Base-by-base conservation (phyloP, 495 filamentous ascomycete species). In the Peziza echinospora region DNA sequence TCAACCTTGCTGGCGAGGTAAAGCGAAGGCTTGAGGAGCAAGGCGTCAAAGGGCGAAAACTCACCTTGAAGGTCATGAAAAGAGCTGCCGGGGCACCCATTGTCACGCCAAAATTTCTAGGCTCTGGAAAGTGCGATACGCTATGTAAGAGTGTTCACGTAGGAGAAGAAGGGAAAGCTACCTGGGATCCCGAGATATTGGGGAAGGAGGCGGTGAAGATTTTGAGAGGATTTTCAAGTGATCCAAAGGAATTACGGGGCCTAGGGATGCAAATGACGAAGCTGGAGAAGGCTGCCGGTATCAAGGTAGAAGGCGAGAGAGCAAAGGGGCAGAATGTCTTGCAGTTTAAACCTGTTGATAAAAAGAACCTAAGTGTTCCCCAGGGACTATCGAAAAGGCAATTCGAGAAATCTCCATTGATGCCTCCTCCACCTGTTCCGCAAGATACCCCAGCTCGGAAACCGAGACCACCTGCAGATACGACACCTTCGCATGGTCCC, bases 11-110 rank as follows among this genome's bases (percentile, higher is more conserved):
- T 50, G 76, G 77, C 42, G 89, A 96, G 56, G 62, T 96, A 19
- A 74, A 83, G 52, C 76, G 78, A 24, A 71, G 85, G 17, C 65
- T 97, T 22, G 62, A 82, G 41, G 80, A 84, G 48, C 82, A 92
- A 55, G 65, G 75, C 17, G 82, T 94, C 25, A 91, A 81, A 54
- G 89, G 84, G 5, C 79, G 73, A 49, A 80, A 89, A 30, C 66
- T 97, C 21, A 91, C 83, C 6, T 76, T 97, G 67, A 93, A 91
- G 53, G 79, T 96, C 39, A 93, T 93, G 81, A 69, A 78, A 51
- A 76, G 84, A 45, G 73, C 91, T 17, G 62, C 72, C 25, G 81
- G 94, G 63, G 87, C 87, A 5, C 87, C 89, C 2, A 63, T 93
- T 25, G 84, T 93, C 60, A 84, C 91, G 2, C 79, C 82, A 5